These are phyloP conservation scores for Solanum sejunctum DNA, from an alignment of 257 asterid species.

Conservation along the genomic window DNA sequence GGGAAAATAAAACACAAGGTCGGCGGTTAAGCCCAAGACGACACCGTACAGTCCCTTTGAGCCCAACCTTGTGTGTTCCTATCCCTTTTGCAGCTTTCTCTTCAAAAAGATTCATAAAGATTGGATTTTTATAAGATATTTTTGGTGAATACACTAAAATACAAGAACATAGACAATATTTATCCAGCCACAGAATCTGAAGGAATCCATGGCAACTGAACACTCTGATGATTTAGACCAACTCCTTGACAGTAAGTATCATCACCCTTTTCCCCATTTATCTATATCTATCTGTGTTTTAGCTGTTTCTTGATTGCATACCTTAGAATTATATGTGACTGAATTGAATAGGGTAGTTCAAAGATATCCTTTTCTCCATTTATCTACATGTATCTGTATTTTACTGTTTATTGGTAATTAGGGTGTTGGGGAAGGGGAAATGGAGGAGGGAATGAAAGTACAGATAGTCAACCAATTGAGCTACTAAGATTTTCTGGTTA, in stretches of 20 bases:
- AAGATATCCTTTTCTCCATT: background rate
- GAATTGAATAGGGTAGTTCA: background rate
- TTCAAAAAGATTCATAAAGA: background rate
- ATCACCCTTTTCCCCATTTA: background rate
- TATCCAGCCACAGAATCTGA: background rate
- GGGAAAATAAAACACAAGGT: background rate
- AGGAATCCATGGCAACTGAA: conserved; percentile 47
- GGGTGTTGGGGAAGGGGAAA: no score
- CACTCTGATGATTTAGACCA: conserved; percentile 81
- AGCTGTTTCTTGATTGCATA: background rate
- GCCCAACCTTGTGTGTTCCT: background rate
- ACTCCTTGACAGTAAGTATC: conserved; percentile 80
- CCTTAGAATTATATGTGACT: background rate
- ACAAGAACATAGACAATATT: background rate
- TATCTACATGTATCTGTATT: background rate
- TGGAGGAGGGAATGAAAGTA: no score
- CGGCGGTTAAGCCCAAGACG: background rate
- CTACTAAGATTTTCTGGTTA: background rate
- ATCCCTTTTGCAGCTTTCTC: background rate
- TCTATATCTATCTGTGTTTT: background rate
- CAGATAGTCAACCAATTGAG: no score
- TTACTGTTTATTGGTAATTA: background rate
- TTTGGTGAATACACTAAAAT: background rate
- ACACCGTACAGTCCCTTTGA: background rate
- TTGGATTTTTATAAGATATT: background rate